A percentile compares a stretch with the other conserved stretches of the same genome.
phyloP scores from a whole-genome alignment of 768 basidiomycete species.

The Pleurotus eryngii region DNA sequence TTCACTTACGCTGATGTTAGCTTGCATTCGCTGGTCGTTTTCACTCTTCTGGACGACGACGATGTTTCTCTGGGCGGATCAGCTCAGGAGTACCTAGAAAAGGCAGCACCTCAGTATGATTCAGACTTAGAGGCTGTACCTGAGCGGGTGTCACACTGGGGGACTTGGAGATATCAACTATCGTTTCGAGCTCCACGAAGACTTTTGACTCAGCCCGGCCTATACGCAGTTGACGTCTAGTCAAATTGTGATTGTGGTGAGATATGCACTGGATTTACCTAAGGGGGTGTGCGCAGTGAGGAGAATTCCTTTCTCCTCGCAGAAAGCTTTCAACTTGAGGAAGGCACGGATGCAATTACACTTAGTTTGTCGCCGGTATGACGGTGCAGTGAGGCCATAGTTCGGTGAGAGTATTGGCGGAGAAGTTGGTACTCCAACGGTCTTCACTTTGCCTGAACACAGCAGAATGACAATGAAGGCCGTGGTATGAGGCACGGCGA shows the following conservation, averaged over 20 bases:
- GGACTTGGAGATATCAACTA: background rate
- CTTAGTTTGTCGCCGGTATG: slow-evolving; percentile 54
- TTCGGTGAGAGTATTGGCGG: slow-evolving; percentile 36
- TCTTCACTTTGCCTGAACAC: slow-evolving; percentile 36
- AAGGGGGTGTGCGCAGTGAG: slow-evolving; percentile 49
- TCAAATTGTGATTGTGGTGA: background rate
- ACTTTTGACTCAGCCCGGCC: background rate
- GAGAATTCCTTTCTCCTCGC: slow-evolving; percentile 44
- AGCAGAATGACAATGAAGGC: background rate
- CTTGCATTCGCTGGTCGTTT: slow-evolving; percentile 38
- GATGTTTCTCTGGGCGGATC: slow-evolving; percentile 63
- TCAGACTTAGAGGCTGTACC: background rate
- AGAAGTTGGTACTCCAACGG: slow-evolving; percentile 57
- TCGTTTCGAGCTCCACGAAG: background rate
- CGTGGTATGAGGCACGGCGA: background rate
- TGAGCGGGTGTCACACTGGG: background rate
- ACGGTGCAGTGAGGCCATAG: slow-evolving; percentile 43
- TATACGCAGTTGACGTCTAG: background rate
- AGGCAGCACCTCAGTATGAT: background rate
- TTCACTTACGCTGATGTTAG: slow-evolving; percentile 39
- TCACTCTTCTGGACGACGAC: slow-evolving; percentile 63
- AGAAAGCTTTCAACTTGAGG: slow-evolving; percentile 49
- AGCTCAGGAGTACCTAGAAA: slow-evolving; percentile 56
- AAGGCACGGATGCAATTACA: slow-evolving; percentile 54
- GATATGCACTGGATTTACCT: slow-evolving; percentile 20